Evolutionary conservation across 2,329 filamentous ascomycete species (phyloP), one percentile per base, ranked within the genome.

Genomic region (Botryotinia narcissicola): DNA sequence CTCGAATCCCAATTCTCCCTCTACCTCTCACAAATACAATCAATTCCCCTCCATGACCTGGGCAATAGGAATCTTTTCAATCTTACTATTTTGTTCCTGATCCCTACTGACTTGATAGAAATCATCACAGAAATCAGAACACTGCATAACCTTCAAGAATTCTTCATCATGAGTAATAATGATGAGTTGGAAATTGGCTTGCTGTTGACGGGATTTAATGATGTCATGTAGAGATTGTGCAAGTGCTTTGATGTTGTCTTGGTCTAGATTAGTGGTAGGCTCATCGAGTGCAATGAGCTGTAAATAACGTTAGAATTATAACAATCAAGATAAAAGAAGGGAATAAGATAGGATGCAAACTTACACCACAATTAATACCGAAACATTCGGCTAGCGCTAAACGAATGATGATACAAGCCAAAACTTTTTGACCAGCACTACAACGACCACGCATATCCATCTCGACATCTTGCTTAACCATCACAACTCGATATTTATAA

Each of bases 401-500:
- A 2, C 96, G 95, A 82, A 99, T 98, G 83, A 99, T 97, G 84
- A 99, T 99, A 82, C 92, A 94, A 7, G 96, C 96, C 42, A 99
- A 89, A 42, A 99, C 95, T 83, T 97, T 98, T 82, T 99, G 96
- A 5, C 96, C 96, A 1, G 96, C 96, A 77, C 93, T 97, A 86
- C 96, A 99, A 72, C 96, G 93, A 1, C 96, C 97, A 75, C 96
- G 93, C 96, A 99, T 99, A 84, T 99, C 96, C 94, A 99, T 97
- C 83, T 99, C 96, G 0, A 93, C 93, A 80, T 97, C 94, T 81
- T 95, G 92, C 85, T 99, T 99, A 78, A 97, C 90, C 96, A 99
- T 99, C 83, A 93, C 95, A 9, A 99, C 92, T 64, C 96, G 93
- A 85, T 99, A 99, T 84, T 99, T 98, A 87, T 98, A 98, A 75